phyloP scores from a whole-genome alignment of 2,329 filamentous ascomycete species.

The Alternaria burnsii region DNA sequence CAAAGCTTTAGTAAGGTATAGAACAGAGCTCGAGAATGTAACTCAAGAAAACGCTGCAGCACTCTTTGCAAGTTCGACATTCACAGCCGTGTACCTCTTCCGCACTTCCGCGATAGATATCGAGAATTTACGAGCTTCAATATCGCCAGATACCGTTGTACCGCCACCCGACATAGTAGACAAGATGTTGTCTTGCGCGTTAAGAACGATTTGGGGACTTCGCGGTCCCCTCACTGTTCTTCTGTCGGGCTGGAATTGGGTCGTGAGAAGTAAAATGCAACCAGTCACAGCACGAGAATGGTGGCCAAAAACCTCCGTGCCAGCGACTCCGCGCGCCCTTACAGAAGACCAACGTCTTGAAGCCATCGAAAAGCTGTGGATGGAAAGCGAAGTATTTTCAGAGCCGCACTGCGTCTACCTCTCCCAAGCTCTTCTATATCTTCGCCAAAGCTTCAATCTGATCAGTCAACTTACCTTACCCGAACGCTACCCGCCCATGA shows the following conservation, averaged over 20 bases:
- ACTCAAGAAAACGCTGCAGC: conserved; percentile 55
- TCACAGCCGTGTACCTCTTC: conserved; percentile 48
- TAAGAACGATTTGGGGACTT: conserved; percentile 41
- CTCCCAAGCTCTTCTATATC: conserved; percentile 31
- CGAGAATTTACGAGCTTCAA: conserved; percentile 37
- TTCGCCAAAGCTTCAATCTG: conserved; percentile 43
- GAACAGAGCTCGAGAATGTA: conserved; percentile 44
- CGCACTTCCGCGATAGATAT: conserved; percentile 44
- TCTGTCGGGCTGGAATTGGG: conserved; percentile 43
- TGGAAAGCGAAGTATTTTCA: conserved; percentile 18
- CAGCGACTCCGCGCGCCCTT: conserved; percentile 34
- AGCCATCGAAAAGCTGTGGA: conserved; percentile 40
- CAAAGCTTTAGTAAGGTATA: conserved; percentile 41
- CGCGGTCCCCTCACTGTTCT: conserved; percentile 44
- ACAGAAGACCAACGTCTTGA: conserved; percentile 40
- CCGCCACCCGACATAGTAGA: conserved; percentile 35
- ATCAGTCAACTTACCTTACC: conserved; percentile 43
- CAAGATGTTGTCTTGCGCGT: conserved; percentile 37
- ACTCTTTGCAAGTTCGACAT: conserved; percentile 47
- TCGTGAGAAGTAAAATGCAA: conserved; percentile 38
- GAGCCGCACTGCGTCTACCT: conserved; percentile 27
- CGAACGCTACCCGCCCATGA: conserved; percentile 33
- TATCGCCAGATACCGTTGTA: conserved; percentile 25
- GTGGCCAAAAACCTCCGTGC: conserved; percentile 41
- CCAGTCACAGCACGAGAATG: conserved; percentile 41